phyloP scores from a whole-genome alignment of 2,329 filamentous ascomycete species.

The Scleromitrula shiraiana region DNA sequence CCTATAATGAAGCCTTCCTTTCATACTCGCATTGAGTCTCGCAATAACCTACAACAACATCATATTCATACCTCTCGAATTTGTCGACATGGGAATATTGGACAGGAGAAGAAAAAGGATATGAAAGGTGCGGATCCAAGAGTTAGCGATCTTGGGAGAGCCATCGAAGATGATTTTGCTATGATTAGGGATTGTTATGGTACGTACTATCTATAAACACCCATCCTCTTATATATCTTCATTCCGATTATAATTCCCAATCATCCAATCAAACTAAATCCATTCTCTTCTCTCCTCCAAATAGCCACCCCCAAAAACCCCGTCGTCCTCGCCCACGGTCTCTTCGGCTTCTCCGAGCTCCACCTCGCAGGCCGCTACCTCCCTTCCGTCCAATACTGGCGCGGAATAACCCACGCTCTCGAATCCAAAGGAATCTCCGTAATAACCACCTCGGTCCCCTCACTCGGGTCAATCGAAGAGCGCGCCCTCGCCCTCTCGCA shows the following conservation, averaged over 20 bases:
- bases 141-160: constrained; percentile 39
- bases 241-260: too few species aligned
- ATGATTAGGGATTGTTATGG: constrained; percentile 49
- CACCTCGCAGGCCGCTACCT: constrained; percentile 40
- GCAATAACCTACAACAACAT: constrained; percentile 2
- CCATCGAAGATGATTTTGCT: constrained; percentile 55
- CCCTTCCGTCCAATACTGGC: constrained; percentile 55
- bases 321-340: constrained; percentile 57
- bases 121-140: constrained; percentile 36
- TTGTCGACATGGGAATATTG: neutral
- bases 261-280: too few species aligned
- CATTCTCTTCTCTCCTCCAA: too few species aligned
- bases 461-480: constrained; percentile 52
- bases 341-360: constrained; percentile 56
- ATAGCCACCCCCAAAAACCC: constrained; percentile 48
- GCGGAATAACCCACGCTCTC: constrained; percentile 53
- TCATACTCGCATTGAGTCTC: too few species aligned
- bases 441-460: constrained; percentile 53
- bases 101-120: constrained; percentile 8
- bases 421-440: constrained; percentile 45
- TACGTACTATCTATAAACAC: constrained; percentile 27
- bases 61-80: neutral
- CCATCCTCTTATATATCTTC: too few species aligned
- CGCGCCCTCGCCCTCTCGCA: constrained; percentile 49
- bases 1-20: constrained; percentile 9